These are phyloP conservation scores for Poa annua DNA, from an alignment of 176 grass and related monocot genomes.

Conservation along the genomic window DNA sequence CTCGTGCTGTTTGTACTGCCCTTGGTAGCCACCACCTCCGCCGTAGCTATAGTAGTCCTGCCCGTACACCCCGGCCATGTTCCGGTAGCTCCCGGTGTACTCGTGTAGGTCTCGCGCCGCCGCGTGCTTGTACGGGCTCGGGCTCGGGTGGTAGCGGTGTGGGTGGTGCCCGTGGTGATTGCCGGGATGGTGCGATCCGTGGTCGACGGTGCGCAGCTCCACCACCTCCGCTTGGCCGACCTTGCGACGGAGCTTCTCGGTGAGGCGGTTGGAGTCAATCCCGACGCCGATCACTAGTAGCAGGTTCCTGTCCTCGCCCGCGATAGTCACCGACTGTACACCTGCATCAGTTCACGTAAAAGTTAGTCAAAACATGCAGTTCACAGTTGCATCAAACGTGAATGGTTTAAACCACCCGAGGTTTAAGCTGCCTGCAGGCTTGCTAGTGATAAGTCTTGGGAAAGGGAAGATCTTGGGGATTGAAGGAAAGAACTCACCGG, in stretches of 20 bases:
- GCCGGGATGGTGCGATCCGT: not conserved
- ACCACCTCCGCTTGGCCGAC: constrained; percentile 58
- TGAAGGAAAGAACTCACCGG: not conserved
- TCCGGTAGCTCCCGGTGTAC: constrained; percentile 33
- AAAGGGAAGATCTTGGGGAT: not conserved
- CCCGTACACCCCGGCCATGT: not conserved
- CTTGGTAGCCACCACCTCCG: not conserved
- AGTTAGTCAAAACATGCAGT: not conserved
- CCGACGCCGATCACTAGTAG: constrained; percentile 57
- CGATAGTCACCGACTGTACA: constrained; percentile 45
- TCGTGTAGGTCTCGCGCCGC: constrained; percentile 4
- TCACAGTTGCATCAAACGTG: not conserved
- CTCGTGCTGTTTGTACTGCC: constrained; percentile 44
- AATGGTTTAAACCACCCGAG: not conserved
- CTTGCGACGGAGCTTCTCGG: constrained; percentile 58
- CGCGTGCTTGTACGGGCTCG: constrained; percentile 38
- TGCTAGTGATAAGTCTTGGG: not conserved
- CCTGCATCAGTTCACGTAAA: constrained; percentile 9
- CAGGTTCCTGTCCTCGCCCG: constrained; percentile 57
- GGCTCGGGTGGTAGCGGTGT: constrained; percentile 49
- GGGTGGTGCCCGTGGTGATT: constrained; percentile 4
- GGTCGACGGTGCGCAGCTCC: constrained; percentile 49
- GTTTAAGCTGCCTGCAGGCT: not conserved
- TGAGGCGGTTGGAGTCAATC: constrained; percentile 52
- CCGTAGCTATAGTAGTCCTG: constrained; percentile 9